phyloP scores from a whole-genome alignment of 2,329 filamentous ascomycete species.

The Clonostachys rhizophaga region DNA sequence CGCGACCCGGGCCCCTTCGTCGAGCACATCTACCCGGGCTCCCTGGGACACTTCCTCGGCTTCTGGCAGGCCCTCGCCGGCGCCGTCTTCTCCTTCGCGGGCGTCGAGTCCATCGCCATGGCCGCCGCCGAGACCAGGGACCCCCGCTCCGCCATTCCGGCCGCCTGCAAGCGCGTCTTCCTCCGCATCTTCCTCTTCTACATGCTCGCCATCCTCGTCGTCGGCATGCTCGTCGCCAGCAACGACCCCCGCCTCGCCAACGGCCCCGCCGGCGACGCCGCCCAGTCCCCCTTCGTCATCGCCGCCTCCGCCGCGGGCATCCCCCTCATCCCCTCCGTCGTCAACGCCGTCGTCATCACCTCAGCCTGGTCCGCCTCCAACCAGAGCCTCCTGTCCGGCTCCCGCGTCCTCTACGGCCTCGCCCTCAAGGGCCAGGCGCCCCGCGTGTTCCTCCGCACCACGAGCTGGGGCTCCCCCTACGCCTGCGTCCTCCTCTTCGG shows the following conservation, averaged over 20 bases:
- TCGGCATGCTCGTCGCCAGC: conserved; percentile 61
- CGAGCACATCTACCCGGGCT: conserved; percentile 52
- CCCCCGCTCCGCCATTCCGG: conserved; percentile 60
- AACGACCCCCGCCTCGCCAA: conserved; percentile 45
- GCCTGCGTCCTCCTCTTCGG: conserved; percentile 49
- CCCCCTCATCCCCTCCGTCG: conserved; percentile 61
- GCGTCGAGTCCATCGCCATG: conserved; percentile 59
- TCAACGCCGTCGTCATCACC: conserved; percentile 73
- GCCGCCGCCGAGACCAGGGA: conserved; percentile 55
- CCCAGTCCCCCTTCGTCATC: conserved; percentile 63
- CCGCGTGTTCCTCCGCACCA: conserved; percentile 52
- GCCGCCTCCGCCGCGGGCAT: conserved; percentile 66
- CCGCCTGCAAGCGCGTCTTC: conserved; percentile 71
- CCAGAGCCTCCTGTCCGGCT: conserved; percentile 56
- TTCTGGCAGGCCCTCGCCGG: conserved; percentile 58
- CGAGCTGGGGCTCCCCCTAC: conserved; percentile 58
- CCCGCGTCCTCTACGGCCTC: conserved; percentile 54
- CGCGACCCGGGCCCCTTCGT: conserved; percentile 62
- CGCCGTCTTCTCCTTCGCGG: conserved; percentile 65
- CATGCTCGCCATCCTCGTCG: conserved; percentile 65
- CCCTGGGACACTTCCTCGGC: conserved; percentile 18
- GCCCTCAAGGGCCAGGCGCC: conserved; percentile 57
- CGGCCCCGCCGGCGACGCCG: conserved; percentile 36
- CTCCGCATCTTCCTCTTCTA: conserved; percentile 71
- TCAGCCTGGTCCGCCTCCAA: conserved; percentile 69